phyloP scores from a whole-genome alignment of 2,329 filamentous ascomycete species.

The Dactylellina parvicollis region DNA sequence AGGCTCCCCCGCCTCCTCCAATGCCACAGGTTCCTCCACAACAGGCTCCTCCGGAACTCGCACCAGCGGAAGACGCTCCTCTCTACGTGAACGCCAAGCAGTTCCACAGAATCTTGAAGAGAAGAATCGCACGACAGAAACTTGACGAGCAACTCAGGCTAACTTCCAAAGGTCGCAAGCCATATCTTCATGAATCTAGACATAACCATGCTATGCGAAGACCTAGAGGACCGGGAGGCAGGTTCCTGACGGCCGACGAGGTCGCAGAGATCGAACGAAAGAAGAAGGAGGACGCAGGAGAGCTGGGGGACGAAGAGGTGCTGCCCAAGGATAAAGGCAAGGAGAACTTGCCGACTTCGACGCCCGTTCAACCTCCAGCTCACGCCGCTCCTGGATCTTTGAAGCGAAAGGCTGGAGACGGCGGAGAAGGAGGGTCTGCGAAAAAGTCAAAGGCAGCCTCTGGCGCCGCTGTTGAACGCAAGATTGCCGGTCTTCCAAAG shows the following conservation, averaged over 20 bases:
- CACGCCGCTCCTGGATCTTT: slow-evolving; percentile 54
- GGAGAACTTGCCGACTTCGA: slow-evolving; percentile 54
- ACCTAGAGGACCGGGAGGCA: slow-evolving; percentile 89
- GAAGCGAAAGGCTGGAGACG: slow-evolving; percentile 57
- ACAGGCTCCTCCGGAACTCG: slow-evolving; percentile 81
- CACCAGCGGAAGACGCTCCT: slow-evolving; percentile 84
- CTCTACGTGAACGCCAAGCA: slow-evolving; percentile 99
- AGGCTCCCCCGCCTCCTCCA: slow-evolving; percentile 63
- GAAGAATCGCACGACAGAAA: slow-evolving; percentile 89
- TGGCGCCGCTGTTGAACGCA: slow-evolving; percentile 43
- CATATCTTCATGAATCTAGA: slow-evolving; percentile 94
- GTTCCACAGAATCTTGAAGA: slow-evolving; percentile 95
- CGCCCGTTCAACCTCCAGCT: slow-evolving; percentile 40
- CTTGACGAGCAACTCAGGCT: slow-evolving; percentile 90
- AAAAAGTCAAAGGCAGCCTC: slow-evolving; percentile 51
- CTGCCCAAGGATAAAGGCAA: slow-evolving; percentile 54
- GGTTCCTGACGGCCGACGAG: slow-evolving; percentile 96
- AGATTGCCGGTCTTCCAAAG: slow-evolving; percentile 56
- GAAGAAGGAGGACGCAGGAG: slow-evolving; percentile 56
- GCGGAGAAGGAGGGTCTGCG: slow-evolving; percentile 52
- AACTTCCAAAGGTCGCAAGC: slow-evolving; percentile 94
- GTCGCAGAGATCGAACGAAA: slow-evolving; percentile 58
- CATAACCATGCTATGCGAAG: slow-evolving; percentile 98
- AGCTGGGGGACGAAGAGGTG: slow-evolving; percentile 50
- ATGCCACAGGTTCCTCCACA: slow-evolving; percentile 71